Conservation (phyloP, 495 filamentous ascomycete species). For the Daldinia vernicosa region DNA sequence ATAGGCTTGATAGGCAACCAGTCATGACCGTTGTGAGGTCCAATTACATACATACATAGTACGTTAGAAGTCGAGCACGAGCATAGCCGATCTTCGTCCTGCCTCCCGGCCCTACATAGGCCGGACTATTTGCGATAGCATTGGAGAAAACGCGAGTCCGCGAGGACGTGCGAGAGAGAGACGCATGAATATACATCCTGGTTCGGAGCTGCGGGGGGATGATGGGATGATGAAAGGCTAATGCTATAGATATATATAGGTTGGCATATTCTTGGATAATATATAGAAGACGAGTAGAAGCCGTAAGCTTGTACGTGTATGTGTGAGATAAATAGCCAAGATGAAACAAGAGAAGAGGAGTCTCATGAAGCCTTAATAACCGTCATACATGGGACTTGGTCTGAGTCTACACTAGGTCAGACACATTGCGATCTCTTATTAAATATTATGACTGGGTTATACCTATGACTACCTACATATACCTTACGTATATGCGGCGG, state of each 20-base stretch:
- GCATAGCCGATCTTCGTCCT: conserved; percentile 31
- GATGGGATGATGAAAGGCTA: conserved; percentile 10
- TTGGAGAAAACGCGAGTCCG: conserved; percentile 24
- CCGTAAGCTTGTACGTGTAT: background rate
- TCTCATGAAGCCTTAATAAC: conserved; percentile 36
- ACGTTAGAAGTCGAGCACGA: conserved; percentile 24
- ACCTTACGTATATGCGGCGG: conserved; percentile 4
- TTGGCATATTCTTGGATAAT: background rate
- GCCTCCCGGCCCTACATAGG: conserved; percentile 30
- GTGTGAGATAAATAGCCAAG: conserved; percentile 23
- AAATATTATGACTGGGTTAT: background rate
- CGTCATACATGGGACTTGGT: conserved; percentile 24
- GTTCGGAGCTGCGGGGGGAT: background rate
- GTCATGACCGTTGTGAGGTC: conserved; percentile 25
- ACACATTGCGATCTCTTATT: background rate
- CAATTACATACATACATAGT: conserved; percentile 23
- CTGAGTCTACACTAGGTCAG: background rate
- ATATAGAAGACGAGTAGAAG: conserved; percentile 62
- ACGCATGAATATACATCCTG: conserved; percentile 24
- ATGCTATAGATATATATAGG: conserved; percentile 22
- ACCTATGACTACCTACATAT: background rate
- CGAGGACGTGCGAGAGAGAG: background rate
- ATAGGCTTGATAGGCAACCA: conserved; percentile 36
- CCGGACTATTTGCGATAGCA: conserved; percentile 25
- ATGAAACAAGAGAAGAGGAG: conserved; percentile 34